A percentile compares a stretch with the other conserved stretches of the same genome.
phyloP scores from a whole-genome alignment of 2,329 filamentous ascomycete species.

The Metarhizium sp. region DNA sequence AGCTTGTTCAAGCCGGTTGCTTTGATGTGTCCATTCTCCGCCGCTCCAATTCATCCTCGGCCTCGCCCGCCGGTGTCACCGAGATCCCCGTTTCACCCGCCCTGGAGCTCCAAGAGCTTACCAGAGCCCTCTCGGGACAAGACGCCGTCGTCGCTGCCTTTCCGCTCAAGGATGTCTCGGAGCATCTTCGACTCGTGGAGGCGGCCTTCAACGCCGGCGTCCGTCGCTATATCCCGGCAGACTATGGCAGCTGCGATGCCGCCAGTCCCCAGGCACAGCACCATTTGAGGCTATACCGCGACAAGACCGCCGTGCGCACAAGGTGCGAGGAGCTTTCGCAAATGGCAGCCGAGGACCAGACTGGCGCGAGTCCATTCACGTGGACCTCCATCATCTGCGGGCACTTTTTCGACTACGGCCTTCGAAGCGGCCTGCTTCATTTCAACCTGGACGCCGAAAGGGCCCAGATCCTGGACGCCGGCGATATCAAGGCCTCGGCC shows the following conservation, averaged over 20 bases:
- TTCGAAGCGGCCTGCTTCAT: constrained; percentile 24
- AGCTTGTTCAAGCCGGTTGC: constrained; percentile 23
- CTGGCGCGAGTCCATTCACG: constrained; percentile 24
- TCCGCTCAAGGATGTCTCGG: constrained; percentile 32
- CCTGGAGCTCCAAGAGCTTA: constrained; percentile 27
- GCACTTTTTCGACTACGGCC: constrained; percentile 41
- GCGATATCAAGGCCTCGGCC: constrained; percentile 35
- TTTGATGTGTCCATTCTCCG: constrained; percentile 48
- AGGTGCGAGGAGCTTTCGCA: constrained; percentile 20
- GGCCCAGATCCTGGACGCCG: constrained; percentile 41
- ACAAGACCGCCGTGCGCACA: constrained; percentile 22
- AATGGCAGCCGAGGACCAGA: constrained; percentile 15
- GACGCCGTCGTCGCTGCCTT: constrained; percentile 43
- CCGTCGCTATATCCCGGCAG: constrained; percentile 51
- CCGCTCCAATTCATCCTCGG: constrained; percentile 28
- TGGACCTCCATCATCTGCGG: constrained; percentile 41
- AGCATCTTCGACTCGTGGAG: constrained; percentile 40
- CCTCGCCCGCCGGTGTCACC: constrained; percentile 10
- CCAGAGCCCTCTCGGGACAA: constrained; percentile 39
- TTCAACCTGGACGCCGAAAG: constrained; percentile 35
- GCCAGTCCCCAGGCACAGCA: constrained; percentile 23
- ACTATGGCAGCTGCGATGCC: constrained; percentile 37
- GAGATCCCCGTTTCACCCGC: constrained; percentile 18
- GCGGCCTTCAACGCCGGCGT: constrained; percentile 51
- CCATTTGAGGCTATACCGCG: constrained; percentile 23